A percentile compares a stretch with the other conserved stretches of the same genome.
phyloP scores from a whole-genome alignment of 2,329 filamentous ascomycete genomes.

The Exophiala alcalophila region DNA sequence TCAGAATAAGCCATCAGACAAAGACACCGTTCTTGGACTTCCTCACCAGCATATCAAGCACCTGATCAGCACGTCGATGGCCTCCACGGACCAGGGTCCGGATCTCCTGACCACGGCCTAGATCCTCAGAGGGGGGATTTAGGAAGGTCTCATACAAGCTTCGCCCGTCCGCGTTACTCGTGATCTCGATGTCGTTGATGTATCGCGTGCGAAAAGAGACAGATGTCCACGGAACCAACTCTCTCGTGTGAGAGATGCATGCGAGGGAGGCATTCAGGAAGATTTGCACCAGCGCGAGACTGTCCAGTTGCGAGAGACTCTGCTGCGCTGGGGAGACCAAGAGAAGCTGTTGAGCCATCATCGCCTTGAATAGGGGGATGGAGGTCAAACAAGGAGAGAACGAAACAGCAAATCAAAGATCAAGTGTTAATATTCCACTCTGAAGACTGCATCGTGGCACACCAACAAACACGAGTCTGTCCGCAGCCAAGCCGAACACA shows the following conservation, averaged over 20 bases:
- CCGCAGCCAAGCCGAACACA: too few relatives aligned
- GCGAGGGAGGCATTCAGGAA: constrained; percentile 29
- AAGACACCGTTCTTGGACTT: not conserved
- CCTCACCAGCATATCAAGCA: constrained; percentile 49
- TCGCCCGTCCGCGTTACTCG: constrained; percentile 20
- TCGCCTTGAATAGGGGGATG: not conserved
- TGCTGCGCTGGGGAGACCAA: constrained; percentile 1
- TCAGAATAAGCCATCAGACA: constrained; percentile 29
- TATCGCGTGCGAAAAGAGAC: constrained; percentile 22
- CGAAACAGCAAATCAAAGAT: too few relatives aligned
- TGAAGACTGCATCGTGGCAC: too few relatives aligned
- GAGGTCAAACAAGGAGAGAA: too few relatives aligned
- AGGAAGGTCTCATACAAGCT: constrained; percentile 31
- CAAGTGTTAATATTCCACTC: too few relatives aligned
- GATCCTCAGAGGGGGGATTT: not conserved
- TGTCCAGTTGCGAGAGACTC: constrained; percentile 17
- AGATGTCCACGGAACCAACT: constrained; percentile 25
- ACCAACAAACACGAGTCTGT: too few relatives aligned
- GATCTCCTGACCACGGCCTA: constrained; percentile 34
- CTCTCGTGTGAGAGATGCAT: constrained; percentile 26
- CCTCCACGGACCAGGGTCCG: constrained; percentile 41
- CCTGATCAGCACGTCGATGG: constrained; percentile 41
- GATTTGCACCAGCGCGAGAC: constrained; percentile 26
- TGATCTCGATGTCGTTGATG: constrained; percentile 21
- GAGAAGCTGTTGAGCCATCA: constrained; percentile 17